Evolutionary conservation across 208 protist species (phyloP), one percentile per base, ranked within the genome.

Genomic region (Strigomonas oncopelti): DNA sequence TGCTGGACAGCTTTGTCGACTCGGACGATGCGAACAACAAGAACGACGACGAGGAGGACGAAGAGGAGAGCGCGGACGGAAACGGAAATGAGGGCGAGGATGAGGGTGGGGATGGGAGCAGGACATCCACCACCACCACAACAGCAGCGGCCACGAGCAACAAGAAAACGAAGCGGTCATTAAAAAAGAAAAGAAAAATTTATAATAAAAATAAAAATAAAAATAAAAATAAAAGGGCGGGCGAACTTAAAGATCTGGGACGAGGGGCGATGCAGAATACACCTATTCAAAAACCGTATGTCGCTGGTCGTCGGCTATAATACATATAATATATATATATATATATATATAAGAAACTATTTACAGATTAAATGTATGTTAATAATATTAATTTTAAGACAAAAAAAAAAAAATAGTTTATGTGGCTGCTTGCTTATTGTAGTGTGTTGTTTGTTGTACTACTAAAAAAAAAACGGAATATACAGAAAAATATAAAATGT

Each of bases 201-300:
- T 8, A 62, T 11, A 48, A 46, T 14, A 18, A 38, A 29, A 25
- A 51, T 28, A 18, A 24, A 62, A 18, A 11, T 31, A 57, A 48
- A 45, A 68, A 52, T 28, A 52, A 18, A 25, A 1, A 55, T 2
- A 65, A 51, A 28, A 71, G 71, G 22, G 83, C 72, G 3, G 85
- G 83, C 0, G 79, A 83, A 20, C 78, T 80, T 51, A 81, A 72
- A 27, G 67, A 90, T 45, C 67, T 91, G 22, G 90, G 90, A 2
- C 76, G 85, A 11, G 90, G 90, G 28, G 92, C 87, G 29, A 77
- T 83, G 75, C 83, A 92, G 29, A 95, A 91, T 63, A 78, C 85
- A 65, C 85, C 76, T 8, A 81, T 95, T n/a, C 83, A 85, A 0
- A 75, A 86, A 61, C 90, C 90, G 5, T 95, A 95, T 67, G 87